Base-by-base conservation (phyloP, 108 stramenopile genomes). In the Skeletonema costatum region DNA sequence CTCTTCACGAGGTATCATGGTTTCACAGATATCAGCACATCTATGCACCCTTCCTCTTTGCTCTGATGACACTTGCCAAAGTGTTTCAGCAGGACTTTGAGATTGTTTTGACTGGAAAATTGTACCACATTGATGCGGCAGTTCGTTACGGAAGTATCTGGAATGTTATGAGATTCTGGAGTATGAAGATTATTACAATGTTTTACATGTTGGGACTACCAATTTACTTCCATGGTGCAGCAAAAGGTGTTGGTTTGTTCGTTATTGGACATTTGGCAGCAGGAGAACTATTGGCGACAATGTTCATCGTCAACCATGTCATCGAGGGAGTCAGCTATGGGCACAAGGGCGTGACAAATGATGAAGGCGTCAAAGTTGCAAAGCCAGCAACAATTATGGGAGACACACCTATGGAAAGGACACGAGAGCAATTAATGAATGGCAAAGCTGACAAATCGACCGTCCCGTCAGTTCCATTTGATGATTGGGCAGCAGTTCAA, bases 401-500 rank as follows among this genome's bases (percentile, higher is more conserved):
- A 11, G 81, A 68, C 12, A 88, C 87, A 41, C 85, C 87, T 35
- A 88, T 88, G 87, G 78, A 83, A 56, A 60, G 68, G 38, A 87
- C 86, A 9, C 80, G 67, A n/a, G 25, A 68, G 17, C 46, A 84
- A 41, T 79, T 83, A 75, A 71, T 66, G 5, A 74, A 80, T 41
- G 80, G 53, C 1, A 68, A 74, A 14, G 68, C 74, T n/a, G 67
- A 59, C 39, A 51, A 60, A 38, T 74, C 46, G 3, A 32, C 36
- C 9, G 44, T 60, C 36, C 71, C 78, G 1, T 72, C 71, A 51
- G 83, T 83, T 31, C 85, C 80, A 36, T 85, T 87, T 67, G 84
- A 88, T 74, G 90, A 91, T 64, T 92, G 90, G 88, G 90, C 90
- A 31, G 93, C 87, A 25, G 87, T 90, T 16, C 93, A 94, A 80